Base-by-base conservation (phyloP, 805 yeast species). In the Candida ponderosae region DNA sequence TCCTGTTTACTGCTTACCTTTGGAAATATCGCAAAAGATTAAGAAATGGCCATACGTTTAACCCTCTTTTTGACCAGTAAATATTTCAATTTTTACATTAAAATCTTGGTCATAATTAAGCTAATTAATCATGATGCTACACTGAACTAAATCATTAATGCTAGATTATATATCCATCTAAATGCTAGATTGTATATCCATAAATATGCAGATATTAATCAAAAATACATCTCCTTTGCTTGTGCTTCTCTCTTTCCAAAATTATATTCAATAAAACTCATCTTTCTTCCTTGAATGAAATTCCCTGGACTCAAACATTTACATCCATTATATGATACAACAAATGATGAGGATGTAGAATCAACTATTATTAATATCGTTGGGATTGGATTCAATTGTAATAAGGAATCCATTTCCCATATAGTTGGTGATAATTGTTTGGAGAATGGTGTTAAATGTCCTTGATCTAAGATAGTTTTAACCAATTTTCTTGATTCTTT, bases 1-100 rank as follows among this genome's bases (percentile, higher is more conserved):
- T 57, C 96, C 99, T 0, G 70, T 80, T 4, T 89, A 86, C 57
- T 90, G 97, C 53, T 68, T 93, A 68, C 95, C 97, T 4, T 42
- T 41, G 10, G 45, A 48, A 1, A 50, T 63, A 3, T 63, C 68
- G 18, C 31, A 38, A n/a, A 59, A 49, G 14, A 54, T 68, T 33
- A 54, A 47, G 41, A 54, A 54, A 41, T 65, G 65, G 57, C 65
- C 67, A 18, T 56, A 59, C 35, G n/a, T n/a, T n/a, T n/a, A n/a
- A n/a, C n/a, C n/a, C n/a, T n/a, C n/a, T n/a, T n/a, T n/a, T n/a
- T n/a, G n/a, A n/a, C n/a, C n/a, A n/a, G n/a, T n/a, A n/a, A n/a
- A n/a, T n/a, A n/a, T n/a, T n/a, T n/a, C n/a, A n/a, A n/a, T n/a
- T n/a, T n/a, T n/a, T n/a, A n/a, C n/a, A n/a, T n/a, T n/a, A n/a